A percentile compares a stretch with the other conserved stretches of the same genome.
These are phyloP conservation scores for Barnettozyma sp. DNA, from an alignment of 805 yeast genomes.

Conservation along the genomic window DNA sequence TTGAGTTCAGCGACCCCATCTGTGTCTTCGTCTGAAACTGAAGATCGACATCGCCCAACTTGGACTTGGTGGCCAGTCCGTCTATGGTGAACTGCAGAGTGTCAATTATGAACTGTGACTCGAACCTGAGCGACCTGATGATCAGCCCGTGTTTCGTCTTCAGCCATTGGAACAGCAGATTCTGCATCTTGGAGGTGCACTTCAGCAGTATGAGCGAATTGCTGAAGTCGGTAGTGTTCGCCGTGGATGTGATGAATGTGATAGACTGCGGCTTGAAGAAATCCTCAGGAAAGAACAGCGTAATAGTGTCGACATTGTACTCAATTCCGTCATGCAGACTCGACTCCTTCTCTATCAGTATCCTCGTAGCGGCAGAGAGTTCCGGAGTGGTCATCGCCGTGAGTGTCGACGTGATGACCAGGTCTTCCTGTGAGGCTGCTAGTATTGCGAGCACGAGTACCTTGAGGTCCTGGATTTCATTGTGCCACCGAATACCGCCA, in stretches of 20 bases:
- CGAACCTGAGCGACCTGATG: conserved; percentile 22
- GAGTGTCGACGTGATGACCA: conserved; percentile 17
- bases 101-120: conserved; percentile 20
- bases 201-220: conserved; percentile 12
- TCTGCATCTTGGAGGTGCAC: conserved; percentile 14
- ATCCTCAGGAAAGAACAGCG: conserved; percentile 17
- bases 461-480: conserved; percentile 13
- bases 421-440: conserved; percentile 19
- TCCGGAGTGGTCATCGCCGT: conserved; percentile 14
- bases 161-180: conserved; percentile 25
- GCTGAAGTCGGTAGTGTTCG: conserved; percentile 6
- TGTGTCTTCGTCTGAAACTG: conserved; percentile 21
- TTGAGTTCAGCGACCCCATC: conserved; percentile 17
- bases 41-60: conserved; percentile 26
- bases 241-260: conserved; percentile 9
- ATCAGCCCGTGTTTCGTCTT: conserved; percentile 23
- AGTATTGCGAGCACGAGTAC: conserved; percentile 19
- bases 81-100: conserved; percentile 22
- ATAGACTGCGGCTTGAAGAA: conserved; percentile 17
- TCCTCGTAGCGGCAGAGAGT: conserved; percentile 13
- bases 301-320: conserved; percentile 8
- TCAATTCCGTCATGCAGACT: conserved; percentile 1
- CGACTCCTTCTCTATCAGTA: conserved; percentile 7
- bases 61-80: conserved; percentile 12
- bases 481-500: conserved; percentile 8